A percentile compares a stretch with the other conserved stretches of the same genome.
These are phyloP conservation scores for Climacium dendroides DNA, from an alignment of 225 moss, liverwort and hornwort genomes.

Conservation along the genomic window DNA sequence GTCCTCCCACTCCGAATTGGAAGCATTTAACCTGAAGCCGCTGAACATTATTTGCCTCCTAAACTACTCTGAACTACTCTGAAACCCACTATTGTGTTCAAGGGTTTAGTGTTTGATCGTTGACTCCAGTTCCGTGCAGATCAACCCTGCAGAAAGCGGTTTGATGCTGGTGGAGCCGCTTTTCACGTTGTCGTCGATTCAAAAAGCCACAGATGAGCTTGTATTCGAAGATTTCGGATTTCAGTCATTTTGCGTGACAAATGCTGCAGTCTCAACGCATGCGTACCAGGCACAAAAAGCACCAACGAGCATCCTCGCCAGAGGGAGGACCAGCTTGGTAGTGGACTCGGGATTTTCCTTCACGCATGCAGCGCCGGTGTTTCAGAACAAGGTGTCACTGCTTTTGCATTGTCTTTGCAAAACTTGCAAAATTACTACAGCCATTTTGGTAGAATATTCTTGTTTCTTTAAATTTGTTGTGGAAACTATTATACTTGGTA, in stretches of 20 bases:
- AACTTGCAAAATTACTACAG: not conserved
- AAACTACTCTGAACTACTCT: not conserved
- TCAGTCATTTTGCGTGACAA: constrained; percentile 68
- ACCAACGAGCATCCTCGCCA: constrained; percentile 57
- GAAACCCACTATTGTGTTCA: not conserved
- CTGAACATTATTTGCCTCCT: not conserved
- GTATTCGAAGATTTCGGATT: constrained; percentile 96
- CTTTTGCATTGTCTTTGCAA: not conserved
- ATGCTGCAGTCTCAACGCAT: constrained; percentile 72
- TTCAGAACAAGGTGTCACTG: constrained; percentile 36
- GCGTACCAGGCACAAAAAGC: constrained; percentile 44
- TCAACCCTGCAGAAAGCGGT: constrained; percentile 62
- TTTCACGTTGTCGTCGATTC: constrained; percentile 78
- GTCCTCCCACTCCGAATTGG: not conserved
- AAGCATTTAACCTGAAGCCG: not conserved
- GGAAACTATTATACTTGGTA: not conserved
- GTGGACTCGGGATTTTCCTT: constrained; percentile 95
- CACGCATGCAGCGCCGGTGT: constrained; percentile 83
- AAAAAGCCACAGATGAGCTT: constrained; percentile 77
- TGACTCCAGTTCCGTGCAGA: constrained; percentile 7
- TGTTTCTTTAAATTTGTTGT: not conserved
- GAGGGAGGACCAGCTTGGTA: constrained; percentile 73
- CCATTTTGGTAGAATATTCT: not conserved
- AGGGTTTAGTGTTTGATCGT: not conserved
- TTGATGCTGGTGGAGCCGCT: constrained; percentile 90